These are phyloP conservation scores for Petrea volubilis DNA, from an alignment of 257 asterid species.

Conservation along the genomic window DNA sequence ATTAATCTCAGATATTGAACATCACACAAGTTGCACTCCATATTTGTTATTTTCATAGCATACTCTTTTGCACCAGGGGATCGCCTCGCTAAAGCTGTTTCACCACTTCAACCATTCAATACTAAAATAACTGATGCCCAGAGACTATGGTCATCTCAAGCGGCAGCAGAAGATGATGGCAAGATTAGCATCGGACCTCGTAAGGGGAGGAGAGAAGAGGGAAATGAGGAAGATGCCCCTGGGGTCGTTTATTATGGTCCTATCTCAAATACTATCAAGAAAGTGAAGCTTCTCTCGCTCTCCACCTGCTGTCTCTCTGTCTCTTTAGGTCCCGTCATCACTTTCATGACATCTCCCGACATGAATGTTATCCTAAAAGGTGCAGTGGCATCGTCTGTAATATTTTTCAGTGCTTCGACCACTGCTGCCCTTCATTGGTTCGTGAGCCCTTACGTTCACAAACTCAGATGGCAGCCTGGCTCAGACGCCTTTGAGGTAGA, in stretches of 20 bases:
- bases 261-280: conserved; percentile 78
- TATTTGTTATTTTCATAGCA: too few relatives aligned
- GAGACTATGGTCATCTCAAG: conserved; percentile 53
- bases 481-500: conserved; percentile 92
- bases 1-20: too few relatives aligned
- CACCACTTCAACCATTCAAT: too few relatives aligned
- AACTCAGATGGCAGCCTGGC: conserved; percentile 92
- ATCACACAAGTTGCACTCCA: too few relatives aligned
- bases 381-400: conserved; percentile 87
- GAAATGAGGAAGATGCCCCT: conserved; percentile 46
- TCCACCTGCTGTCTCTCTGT: conserved; percentile 96
- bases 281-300: conserved; percentile 92
- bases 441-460: conserved; percentile 91
- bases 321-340: conserved; percentile 88
- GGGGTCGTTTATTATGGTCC: conserved; percentile 79
- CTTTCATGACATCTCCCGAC: conserved; percentile 89
- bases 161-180: conserved; percentile 45
- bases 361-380: conserved; percentile 82
- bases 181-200: conserved; percentile 70
- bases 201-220: conserved; percentile 39
- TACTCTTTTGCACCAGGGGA: too few relatives aligned
- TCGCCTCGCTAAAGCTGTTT: too few relatives aligned
- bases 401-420: conserved; percentile 84
- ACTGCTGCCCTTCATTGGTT: conserved; percentile 96
- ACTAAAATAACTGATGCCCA: conserved; percentile 7